phyloP scores from a whole-genome alignment of 2,329 filamentous ascomycete species.

The Penicillium sp. region DNA sequence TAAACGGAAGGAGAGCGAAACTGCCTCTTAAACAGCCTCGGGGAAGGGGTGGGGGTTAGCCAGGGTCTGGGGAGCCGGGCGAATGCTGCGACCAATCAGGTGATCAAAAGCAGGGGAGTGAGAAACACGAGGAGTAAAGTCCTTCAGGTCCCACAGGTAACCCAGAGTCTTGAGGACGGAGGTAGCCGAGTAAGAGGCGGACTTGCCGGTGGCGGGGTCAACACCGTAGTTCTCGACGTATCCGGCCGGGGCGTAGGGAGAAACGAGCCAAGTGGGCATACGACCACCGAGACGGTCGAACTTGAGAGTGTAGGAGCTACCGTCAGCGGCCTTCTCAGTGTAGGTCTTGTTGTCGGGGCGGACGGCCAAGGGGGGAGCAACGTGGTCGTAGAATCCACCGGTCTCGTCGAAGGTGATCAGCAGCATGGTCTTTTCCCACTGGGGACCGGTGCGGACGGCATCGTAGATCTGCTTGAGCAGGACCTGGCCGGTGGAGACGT shows the following conservation, averaged over 20 bases:
- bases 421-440: slow-evolving; percentile 43
- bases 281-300: slow-evolving; percentile 37
- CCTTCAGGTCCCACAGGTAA: slow-evolving; percentile 37
- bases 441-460: slow-evolving; percentile 38
- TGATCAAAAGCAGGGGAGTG: slow-evolving; percentile 39
- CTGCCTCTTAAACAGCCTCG: slow-evolving; percentile 18
- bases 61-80: slow-evolving; percentile 20
- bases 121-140: slow-evolving; percentile 34
- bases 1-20: not conserved
- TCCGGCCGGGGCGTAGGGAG: slow-evolving; percentile 32
- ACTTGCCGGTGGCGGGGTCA: slow-evolving; percentile 32
- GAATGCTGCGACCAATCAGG: slow-evolving; percentile 28
- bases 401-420: slow-evolving; percentile 44
- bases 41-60: slow-evolving; percentile 31
- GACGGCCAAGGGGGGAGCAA: slow-evolving; percentile 38
- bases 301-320: slow-evolving; percentile 32
- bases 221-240: slow-evolving; percentile 35
- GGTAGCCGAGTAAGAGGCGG: slow-evolving; percentile 33
- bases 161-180: slow-evolving; percentile 39
- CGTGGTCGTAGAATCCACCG: slow-evolving; percentile 45
- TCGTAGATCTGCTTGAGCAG: slow-evolving; percentile 46
- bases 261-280: slow-evolving; percentile 38
- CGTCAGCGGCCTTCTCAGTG: slow-evolving; percentile 37
- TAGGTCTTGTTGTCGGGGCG: slow-evolving; percentile 41
- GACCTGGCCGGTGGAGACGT: slow-evolving; percentile 41